These are phyloP conservation scores for Diddensiella caesifluorescens DNA, from an alignment of 805 yeast species.

Conservation along the genomic window DNA sequence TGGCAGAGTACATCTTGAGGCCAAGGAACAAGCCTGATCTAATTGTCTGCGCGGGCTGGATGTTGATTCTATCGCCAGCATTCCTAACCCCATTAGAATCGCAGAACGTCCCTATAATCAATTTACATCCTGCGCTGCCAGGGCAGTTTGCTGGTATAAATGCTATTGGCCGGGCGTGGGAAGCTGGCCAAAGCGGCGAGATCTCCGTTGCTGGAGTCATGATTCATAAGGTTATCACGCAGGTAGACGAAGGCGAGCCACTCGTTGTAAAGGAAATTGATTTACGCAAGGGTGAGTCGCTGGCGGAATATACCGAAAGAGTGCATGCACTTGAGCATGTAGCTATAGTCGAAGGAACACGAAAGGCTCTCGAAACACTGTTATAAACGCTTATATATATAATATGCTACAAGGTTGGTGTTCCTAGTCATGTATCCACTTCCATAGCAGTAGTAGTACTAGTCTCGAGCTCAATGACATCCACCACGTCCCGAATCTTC, in stretches of 20 bases:
- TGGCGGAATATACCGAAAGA: conserved; percentile 74
- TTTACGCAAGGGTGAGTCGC: conserved; percentile 62
- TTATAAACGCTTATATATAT: not conserved
- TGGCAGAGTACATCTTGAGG: conserved; percentile 60
- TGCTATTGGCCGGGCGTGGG: conserved; percentile 95
- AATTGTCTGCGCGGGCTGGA: conserved; percentile 98
- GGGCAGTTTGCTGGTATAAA: conserved; percentile 96
- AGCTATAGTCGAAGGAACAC: conserved; percentile 91
- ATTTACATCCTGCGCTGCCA: conserved; percentile 95
- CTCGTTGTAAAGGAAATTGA: conserved; percentile 74
- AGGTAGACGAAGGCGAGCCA: conserved; percentile 92
- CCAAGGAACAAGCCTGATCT: conserved; percentile 63
- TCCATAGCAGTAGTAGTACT: conserved; percentile 42
- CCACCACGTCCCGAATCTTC: conserved; percentile 58
- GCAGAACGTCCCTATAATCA: conserved; percentile 71
- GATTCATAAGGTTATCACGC: conserved; percentile 95
- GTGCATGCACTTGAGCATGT: conserved; percentile 81
- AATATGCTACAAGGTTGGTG: not conserved
- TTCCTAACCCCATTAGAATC: conserved; percentile 62
- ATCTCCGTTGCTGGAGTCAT: conserved; percentile 80
- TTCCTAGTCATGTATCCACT: conserved; percentile 33
- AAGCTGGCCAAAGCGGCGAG: conserved; percentile 84
- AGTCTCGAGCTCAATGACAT: conserved; percentile 54
- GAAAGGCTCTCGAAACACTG: conserved; percentile 45
- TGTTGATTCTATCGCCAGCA: conserved; percentile 78